A percentile compares a stretch with the other conserved stretches of the same genome.
Conservation (phyloP, 1,284 basidiomycete species). For the Abortiporus biennis region DNA sequence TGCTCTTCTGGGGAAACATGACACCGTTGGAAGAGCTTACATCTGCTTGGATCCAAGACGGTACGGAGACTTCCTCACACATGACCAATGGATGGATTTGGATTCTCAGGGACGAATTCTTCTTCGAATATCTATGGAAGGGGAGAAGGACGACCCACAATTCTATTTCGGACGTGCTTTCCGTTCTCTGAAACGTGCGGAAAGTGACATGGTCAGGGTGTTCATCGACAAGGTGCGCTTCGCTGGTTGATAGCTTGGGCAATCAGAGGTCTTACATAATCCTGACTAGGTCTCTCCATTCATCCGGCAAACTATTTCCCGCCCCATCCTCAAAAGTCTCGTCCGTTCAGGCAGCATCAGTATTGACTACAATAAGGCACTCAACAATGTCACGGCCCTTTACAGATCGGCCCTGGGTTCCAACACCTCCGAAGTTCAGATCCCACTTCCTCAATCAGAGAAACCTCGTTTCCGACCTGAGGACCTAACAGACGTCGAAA, state of each 20-base stretch:
- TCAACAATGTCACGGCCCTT: slow-evolving; percentile 75
- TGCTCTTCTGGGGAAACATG: slow-evolving; percentile 84
- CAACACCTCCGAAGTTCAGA: slow-evolving; percentile 63
- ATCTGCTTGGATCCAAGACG: slow-evolving; percentile 87
- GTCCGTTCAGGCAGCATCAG: slow-evolving; percentile 57
- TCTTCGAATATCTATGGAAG: slow-evolving; percentile 94
- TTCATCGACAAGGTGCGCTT: slow-evolving; percentile 90
- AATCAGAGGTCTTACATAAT: not conserved
- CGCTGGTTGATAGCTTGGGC: not conserved
- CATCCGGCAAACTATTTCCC: slow-evolving; percentile 86
- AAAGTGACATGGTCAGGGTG: slow-evolving; percentile 93
- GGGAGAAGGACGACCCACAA: slow-evolving; percentile 95
- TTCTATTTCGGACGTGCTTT: slow-evolving; percentile 98
- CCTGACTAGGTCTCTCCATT: slow-evolving; percentile 95
- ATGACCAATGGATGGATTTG: slow-evolving; percentile 92
- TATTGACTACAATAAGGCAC: slow-evolving; percentile 80
- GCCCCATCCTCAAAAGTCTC: slow-evolving; percentile 70
- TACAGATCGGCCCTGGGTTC: slow-evolving; percentile 70
- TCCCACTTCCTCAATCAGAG: slow-evolving; percentile 70
- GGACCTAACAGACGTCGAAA: slow-evolving; percentile 85
- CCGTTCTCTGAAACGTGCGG: slow-evolving; percentile 89
- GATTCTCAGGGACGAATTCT: slow-evolving; percentile 84
- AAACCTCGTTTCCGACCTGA: slow-evolving; percentile 67
- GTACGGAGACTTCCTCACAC: slow-evolving; percentile 86
- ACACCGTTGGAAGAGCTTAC: slow-evolving; percentile 88